A percentile compares a stretch with the other conserved stretches of the same genome.
phyloP scores from a whole-genome alignment of 2,329 filamentous ascomycete species.

The Fusarium sp. region DNA sequence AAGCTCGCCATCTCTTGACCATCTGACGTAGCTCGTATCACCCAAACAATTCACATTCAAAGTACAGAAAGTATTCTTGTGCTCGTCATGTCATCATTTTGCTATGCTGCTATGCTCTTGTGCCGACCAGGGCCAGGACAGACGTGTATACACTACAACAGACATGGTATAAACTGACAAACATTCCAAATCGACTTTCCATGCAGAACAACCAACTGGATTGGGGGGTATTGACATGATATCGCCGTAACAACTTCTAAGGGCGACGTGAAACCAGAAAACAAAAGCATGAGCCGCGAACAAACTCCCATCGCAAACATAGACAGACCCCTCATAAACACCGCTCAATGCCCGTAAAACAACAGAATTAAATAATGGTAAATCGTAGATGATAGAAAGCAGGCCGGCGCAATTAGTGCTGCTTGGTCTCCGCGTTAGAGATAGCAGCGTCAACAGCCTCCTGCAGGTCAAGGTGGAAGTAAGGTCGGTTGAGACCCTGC shows the following conservation, averaged over 20 bases:
- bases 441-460: conserved; percentile 60
- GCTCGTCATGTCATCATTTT: conserved; percentile 4
- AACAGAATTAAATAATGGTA: conserved; percentile 2
- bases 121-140: background rate
- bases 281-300: conserved; percentile 1
- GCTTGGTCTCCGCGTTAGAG: conserved; percentile 47
- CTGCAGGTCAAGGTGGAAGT: conserved; percentile 63
- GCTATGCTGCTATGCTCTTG: background rate
- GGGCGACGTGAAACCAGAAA: conserved; percentile 4
- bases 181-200: background rate
- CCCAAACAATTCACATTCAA: background rate
- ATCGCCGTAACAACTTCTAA: conserved; percentile 17
- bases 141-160: background rate
- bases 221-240: conserved; percentile 26
- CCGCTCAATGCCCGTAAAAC: conserved; percentile 3
- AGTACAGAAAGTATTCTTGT: background rate
- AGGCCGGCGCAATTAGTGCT: conserved; percentile 27
- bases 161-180: background rate
- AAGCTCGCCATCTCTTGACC: background rate
- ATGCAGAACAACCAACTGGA: conserved; percentile 14
- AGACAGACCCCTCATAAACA: conserved; percentile 5
- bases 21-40: background rate
- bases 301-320: background rate
- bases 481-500: conserved; percentile 60
- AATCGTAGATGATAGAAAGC: background rate